These are phyloP conservation scores for Reutealis trisperma DNA, from an alignment of 345 rosid species.

Conservation along the genomic window DNA sequence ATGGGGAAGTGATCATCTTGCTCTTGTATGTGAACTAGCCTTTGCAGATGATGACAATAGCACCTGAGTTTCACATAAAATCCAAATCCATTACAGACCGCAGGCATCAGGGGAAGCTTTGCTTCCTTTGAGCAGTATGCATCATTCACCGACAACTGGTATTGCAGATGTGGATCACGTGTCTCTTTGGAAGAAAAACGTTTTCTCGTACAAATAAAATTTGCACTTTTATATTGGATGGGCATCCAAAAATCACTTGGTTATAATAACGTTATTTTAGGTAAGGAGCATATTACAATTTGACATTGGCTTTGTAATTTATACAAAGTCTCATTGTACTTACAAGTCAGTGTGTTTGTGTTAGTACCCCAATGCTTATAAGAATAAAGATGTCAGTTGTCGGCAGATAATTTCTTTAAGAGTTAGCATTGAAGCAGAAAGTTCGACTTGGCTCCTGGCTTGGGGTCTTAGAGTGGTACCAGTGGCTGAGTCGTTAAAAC, in stretches of 20 bases:
- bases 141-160: background rate
- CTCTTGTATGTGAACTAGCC: slow-evolving; percentile 85
- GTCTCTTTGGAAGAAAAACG: background rate
- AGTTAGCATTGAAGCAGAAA: too few species aligned
- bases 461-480: background rate
- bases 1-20: slow-evolving; percentile 98
- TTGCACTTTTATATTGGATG: background rate
- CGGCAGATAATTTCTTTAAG: background rate
- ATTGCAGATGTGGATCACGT: background rate
- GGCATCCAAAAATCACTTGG: background rate
- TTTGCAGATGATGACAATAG: slow-evolving; percentile 38
- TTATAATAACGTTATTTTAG: background rate
- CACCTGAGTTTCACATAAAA: slow-evolving; percentile 4
- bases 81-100: background rate
- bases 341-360: too few species aligned
- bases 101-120: background rate
- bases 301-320: too few species aligned
- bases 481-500: slow-evolving; percentile 10
- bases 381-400: too few species aligned
- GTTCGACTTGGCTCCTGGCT: background rate
- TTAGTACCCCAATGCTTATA: too few species aligned
- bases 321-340: too few species aligned
- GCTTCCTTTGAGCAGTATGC: background rate
- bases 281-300: background rate
- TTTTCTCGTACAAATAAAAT: background rate